Conservation (phyloP, 805 yeast genomes). For the Saccharomycopsis fibuligera region DNA sequence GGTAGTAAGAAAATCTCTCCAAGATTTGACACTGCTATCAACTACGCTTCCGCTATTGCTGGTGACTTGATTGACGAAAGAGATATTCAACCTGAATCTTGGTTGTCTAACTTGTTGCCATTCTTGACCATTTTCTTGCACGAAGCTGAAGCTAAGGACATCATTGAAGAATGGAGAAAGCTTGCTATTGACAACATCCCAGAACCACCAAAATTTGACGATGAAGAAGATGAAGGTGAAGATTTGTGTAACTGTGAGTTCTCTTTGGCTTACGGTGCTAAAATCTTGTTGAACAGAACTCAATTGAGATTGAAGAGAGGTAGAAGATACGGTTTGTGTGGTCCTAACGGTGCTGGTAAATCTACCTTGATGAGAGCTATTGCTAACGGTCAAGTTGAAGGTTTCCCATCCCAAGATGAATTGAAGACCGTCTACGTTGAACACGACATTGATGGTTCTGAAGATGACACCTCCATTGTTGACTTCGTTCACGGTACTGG, state of each 20-base stretch:
- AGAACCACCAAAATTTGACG: conserved; percentile 91
- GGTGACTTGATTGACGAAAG: conserved; percentile 99
- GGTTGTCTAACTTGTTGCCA: conserved; percentile 86
- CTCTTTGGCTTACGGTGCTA: conserved; percentile 99
- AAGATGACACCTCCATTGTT: conserved; percentile 90
- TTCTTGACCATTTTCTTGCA: conserved; percentile 95
- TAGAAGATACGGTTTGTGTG: conserved; percentile 98
- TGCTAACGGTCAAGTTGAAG: conserved; percentile 98
- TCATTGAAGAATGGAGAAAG: conserved; percentile 92
- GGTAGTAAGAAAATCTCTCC: conserved; percentile 51
- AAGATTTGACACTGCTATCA: conserved; percentile 73
- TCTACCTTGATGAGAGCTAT: conserved; percentile 97
- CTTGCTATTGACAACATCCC: conserved; percentile 98
- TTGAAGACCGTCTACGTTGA: conserved; percentile 99
- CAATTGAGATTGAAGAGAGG: conserved; percentile 98
- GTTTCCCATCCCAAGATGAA: conserved; percentile 99
- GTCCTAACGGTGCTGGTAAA: conserved; percentile 99
- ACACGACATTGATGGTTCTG: conserved; percentile 98
- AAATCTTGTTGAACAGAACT: conserved; percentile 98
- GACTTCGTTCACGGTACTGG: conserved; percentile 87
- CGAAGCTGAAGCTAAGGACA: conserved; percentile 82
- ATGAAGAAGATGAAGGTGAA: conserved; percentile 98
- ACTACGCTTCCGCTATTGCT: conserved; percentile 91
- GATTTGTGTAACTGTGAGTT: conserved; percentile 99
- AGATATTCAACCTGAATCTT: conserved; percentile 83